Base-by-base conservation (phyloP, 2,329 filamentous ascomycete genomes). In the Hypoxylon sp. region DNA sequence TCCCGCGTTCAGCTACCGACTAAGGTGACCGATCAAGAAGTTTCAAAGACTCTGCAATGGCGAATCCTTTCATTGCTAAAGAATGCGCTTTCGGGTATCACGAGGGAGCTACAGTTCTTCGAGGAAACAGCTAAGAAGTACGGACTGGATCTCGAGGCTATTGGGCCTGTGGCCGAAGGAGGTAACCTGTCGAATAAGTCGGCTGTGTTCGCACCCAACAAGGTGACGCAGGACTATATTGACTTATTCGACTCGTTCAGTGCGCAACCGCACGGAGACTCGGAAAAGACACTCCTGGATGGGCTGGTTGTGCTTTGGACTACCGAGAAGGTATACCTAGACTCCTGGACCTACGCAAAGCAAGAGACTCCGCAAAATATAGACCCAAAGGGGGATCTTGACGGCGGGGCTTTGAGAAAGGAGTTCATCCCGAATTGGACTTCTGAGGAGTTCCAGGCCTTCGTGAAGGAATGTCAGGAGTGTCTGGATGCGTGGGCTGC, bases 301-400 rank as follows among this genome's bases (percentile, higher is more conserved):
- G 91, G 90, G 5, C 83, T 93, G 68, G 86, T 93, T 2, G 85
- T 92, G n/a, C 86, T 94, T 24, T 94, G 91, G 89, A 89, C 88
- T n/a, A 93, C 90, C 1, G 92, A 95, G 80, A 88, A 84, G 51
- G 86, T 84, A 66, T 91, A 91, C 75, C 76, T 90, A 17, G 82
- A 86, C 42, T 85, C 88, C 11, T 91, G 89, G 89, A 82, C 81
- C 9, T 86, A 83, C 77, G 85, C 85, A 3, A 82, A 77, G 68
- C 70, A 76, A 3, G 79, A 84, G 72, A 52, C 47, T 4, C 33
- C 74, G 1, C 68, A 68, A 14, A 68, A 57, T 1, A 61, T 44
- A 10, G 68, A 72, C 22, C 69, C 61, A 26, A 69, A 72, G n/a
- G 74, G 77, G n/a, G 90, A 91, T 74, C 81, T 81, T 0, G 90